These are phyloP conservation scores for Suillus paluster DNA, from an alignment of 768 basidiomycete genomes.

Conservation along the genomic window DNA sequence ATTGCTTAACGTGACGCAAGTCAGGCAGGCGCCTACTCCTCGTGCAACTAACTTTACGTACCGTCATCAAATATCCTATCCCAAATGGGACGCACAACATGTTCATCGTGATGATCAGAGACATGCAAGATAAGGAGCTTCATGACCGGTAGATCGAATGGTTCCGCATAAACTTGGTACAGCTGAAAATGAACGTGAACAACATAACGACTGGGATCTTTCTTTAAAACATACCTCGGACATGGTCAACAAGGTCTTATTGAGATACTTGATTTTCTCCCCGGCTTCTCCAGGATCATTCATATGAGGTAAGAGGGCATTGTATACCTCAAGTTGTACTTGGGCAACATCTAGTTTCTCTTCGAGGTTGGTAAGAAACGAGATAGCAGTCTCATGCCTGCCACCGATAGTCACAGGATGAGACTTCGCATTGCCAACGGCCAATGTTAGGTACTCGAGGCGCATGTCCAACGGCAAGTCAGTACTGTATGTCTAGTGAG, in stretches of 20 bases:
- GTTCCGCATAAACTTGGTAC: constrained; percentile 85
- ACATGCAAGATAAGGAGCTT: constrained; percentile 92
- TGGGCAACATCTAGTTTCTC: constrained; percentile 97
- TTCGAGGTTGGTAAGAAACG: constrained; percentile 92
- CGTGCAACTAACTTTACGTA: constrained; percentile 36
- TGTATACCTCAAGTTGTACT: constrained; percentile 92
- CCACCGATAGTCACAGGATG: constrained; percentile 81
- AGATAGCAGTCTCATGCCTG: constrained; percentile 87
- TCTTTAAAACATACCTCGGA: constrained; percentile 65
- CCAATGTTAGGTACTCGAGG: constrained; percentile 90
- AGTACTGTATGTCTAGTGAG: constrained; percentile 51
- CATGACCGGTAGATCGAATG: constrained; percentile 81
- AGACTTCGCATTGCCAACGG: constrained; percentile 95
- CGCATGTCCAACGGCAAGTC: constrained; percentile 71
- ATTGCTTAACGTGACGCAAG: constrained; percentile 44
- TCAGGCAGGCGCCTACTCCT: not conserved
- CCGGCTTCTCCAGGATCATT: constrained; percentile 66
- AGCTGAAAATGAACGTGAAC: constrained; percentile 52
- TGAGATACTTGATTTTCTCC: constrained; percentile 62
- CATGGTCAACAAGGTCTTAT: constrained; percentile 71
- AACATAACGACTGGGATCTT: constrained; percentile 8
- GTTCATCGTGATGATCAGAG: constrained; percentile 89
- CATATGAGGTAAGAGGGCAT: constrained; percentile 63
- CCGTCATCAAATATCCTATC: constrained; percentile 83
- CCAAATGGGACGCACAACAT: constrained; percentile 85